These are phyloP conservation scores for Alternaria gaisen DNA, from an alignment of 2,329 filamentous ascomycete species.

Conservation along the genomic window DNA sequence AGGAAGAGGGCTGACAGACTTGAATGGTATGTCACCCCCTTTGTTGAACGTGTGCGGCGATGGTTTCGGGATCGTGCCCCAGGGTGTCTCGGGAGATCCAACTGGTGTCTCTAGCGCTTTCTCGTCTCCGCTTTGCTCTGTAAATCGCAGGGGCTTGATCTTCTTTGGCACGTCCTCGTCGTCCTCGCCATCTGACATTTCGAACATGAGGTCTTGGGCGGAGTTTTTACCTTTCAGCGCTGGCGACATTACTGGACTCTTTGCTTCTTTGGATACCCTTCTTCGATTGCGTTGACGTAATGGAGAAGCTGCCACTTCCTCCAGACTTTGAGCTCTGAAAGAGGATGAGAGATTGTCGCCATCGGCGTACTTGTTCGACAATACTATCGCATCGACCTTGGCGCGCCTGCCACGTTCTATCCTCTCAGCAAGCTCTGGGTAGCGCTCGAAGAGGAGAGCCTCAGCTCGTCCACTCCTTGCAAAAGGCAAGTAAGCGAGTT, in stretches of 20 bases:
- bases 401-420: constrained; percentile 74
- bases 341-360: constrained; percentile 72
- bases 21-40: constrained; percentile 22
- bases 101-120: constrained; percentile 19
- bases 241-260: constrained; percentile 71
- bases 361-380: constrained; percentile 70
- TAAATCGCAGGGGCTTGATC: constrained; percentile 39
- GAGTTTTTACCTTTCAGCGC: constrained; percentile 73
- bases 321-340: constrained; percentile 69
- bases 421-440: constrained; percentile 70
- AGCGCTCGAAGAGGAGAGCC: constrained; percentile 68
- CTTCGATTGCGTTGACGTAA: constrained; percentile 55
- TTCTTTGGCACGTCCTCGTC: constrained; percentile 15
- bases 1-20: constrained; percentile 35
- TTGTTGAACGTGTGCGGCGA: constrained; percentile 24
- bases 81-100: constrained; percentile 37
- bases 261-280: constrained; percentile 57
- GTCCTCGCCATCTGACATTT: constrained; percentile 83
- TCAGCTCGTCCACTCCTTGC: constrained; percentile 79
- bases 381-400: constrained; percentile 79
- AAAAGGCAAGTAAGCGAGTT: constrained; percentile 79
- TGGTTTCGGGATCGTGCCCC: constrained; percentile 30
- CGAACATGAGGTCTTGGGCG: constrained; percentile 82
- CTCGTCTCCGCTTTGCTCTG: constrained; percentile 13
- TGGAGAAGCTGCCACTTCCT: constrained; percentile 65